Evolutionary conservation across 2,329 filamentous ascomycete species (phyloP).

Genomic region (Cercospora zeina): DNA sequence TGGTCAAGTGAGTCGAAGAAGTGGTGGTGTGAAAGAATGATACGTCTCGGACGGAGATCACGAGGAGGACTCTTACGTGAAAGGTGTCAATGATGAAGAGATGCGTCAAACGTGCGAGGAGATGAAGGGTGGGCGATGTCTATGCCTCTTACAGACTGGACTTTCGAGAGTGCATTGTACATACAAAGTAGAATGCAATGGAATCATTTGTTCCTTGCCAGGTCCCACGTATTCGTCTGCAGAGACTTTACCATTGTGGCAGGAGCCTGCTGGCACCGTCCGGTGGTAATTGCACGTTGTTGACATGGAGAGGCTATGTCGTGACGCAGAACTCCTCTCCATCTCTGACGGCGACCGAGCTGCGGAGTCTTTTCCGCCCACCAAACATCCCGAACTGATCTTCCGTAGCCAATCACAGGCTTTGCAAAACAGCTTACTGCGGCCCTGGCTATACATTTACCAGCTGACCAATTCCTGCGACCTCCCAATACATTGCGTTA

Average conservation of each 20-base stretch:
- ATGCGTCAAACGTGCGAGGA: no score
- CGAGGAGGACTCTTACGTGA: no score
- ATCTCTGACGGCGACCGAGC: background rate
- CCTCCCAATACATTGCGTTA: background rate
- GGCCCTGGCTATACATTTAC: background rate
- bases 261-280: no score
- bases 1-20: background rate
- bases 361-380: background rate
- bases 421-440: slow-evolving; percentile 7
- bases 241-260: background rate
- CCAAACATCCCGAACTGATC: background rate
- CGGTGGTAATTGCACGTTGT: background rate
- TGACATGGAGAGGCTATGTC: no score
- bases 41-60: no score
- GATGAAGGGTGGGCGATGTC: background rate
- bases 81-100: background rate
- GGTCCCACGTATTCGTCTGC: background rate
- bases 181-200: background rate
- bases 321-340: no score
- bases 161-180: background rate
- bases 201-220: background rate
- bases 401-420: background rate
- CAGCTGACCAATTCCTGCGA: slow-evolving; percentile 8
- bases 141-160: background rate
- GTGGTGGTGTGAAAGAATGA: background rate